Evolutionary conservation across 371 early-diverging fungal species (phyloP).

Genomic region (Ecytonucleospora hepatopenaei): DNA sequence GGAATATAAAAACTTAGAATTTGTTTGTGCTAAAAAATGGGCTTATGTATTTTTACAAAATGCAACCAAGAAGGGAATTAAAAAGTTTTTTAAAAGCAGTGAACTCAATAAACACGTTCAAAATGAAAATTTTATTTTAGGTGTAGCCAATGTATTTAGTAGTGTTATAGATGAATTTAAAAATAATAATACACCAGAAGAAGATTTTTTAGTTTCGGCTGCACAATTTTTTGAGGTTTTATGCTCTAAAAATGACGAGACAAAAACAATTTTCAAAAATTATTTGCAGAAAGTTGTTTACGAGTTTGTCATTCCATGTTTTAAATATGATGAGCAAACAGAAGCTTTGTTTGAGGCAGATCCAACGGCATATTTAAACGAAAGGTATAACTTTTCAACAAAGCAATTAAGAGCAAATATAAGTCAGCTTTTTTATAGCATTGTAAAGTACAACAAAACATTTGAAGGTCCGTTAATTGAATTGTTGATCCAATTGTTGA

Average conservation of each 20-base stretch:
- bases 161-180: slow-evolving; percentile 15
- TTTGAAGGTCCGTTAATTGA: slow-evolving; percentile 14
- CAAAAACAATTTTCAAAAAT: slow-evolving; percentile 24
- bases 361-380: slow-evolving; percentile 47
- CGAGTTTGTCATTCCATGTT: slow-evolving; percentile 41
- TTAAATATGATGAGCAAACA: slow-evolving; percentile 32
- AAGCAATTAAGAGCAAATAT: slow-evolving; percentile 22
- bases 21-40: slow-evolving; percentile 44
- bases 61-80: slow-evolving; percentile 44
- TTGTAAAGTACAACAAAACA: slow-evolving; percentile 33
- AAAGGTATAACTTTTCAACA: slow-evolving; percentile 43
- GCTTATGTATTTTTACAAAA: slow-evolving; percentile 45
- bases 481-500: slow-evolving; percentile 23
- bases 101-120: slow-evolving; percentile 22
- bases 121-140: slow-evolving; percentile 7
- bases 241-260: slow-evolving; percentile 11
- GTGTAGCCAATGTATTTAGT: slow-evolving; percentile 10
- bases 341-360: slow-evolving; percentile 46
- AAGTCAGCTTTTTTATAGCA: slow-evolving; percentile 40
- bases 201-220: slow-evolving; percentile 19
- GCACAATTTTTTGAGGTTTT: slow-evolving; percentile 35
- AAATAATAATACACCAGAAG: neutral
- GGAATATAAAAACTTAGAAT: slow-evolving; percentile 12
- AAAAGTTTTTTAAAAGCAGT: slow-evolving; percentile 49
- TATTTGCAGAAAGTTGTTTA: slow-evolving; percentile 28